Conservation (phyloP, 2,329 filamentous ascomycete genomes). For the Talaromyces atroroseus region DNA sequence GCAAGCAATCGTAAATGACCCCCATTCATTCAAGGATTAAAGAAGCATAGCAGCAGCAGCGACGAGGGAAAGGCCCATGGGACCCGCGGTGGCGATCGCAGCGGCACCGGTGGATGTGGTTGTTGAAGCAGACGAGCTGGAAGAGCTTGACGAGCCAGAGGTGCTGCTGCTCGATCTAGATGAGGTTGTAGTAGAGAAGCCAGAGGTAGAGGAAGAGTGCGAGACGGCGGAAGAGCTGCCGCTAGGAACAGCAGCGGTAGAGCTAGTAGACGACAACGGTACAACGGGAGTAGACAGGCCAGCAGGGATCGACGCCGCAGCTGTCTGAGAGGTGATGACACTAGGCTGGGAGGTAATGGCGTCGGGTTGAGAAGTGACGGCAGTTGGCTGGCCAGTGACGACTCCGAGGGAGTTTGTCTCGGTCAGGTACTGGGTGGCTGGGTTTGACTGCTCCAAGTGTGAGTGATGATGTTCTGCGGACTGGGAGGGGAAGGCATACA, state of each 20-base stretch:
- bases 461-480: background rate
- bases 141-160: conserved; percentile 18
- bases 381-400: conserved; percentile 43
- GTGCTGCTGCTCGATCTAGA: conserved; percentile 17
- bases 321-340: conserved; percentile 32
- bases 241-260: conserved; percentile 16
- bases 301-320: conserved; percentile 39
- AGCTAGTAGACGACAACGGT: conserved; percentile 18
- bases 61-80: conserved; percentile 33
- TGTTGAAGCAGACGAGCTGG: conserved; percentile 10
- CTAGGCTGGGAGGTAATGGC: conserved; percentile 28
- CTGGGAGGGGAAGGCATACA: background rate
- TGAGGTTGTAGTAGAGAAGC: conserved; percentile 10
- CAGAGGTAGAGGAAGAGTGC: conserved; percentile 17
- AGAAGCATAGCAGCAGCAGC: conserved; percentile 39
- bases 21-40: conserved; percentile 27
- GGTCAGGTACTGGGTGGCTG: conserved; percentile 40
- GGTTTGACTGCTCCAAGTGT: conserved; percentile 33
- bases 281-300: conserved; percentile 28
- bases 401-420: conserved; percentile 47
- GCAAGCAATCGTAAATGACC: background rate
- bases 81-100: conserved; percentile 31
- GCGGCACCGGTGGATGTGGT: conserved; percentile 25
- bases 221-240: conserved; percentile 16
- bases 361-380: conserved; percentile 29